phyloP scores from a whole-genome alignment of 495 filamentous ascomycete genomes.

The Neurospora sp. region DNA sequence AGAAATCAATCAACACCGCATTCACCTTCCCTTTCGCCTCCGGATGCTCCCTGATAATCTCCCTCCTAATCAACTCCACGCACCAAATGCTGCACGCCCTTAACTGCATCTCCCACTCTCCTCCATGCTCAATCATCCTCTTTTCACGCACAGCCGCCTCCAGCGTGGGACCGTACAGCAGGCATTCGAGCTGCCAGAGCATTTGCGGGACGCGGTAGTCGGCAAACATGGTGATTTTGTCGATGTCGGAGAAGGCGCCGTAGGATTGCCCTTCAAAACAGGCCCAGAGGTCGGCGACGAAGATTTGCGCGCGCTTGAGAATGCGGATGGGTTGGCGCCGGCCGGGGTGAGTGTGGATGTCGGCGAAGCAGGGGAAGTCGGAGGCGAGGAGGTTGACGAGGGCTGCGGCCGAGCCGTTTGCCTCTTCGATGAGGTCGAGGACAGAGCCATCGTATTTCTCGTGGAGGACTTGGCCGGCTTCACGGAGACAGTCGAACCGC shows the following conservation, averaged over 20 bases:
- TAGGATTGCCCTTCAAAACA: slow-evolving; percentile 74
- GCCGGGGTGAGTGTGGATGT: slow-evolving; percentile 63
- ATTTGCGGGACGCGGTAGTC: slow-evolving; percentile 97
- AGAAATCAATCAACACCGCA: slow-evolving; percentile 91
- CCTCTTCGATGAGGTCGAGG: slow-evolving; percentile 60
- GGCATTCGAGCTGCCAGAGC: slow-evolving; percentile 69
- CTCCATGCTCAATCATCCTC: slow-evolving; percentile 57
- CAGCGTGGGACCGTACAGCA: slow-evolving; percentile 73
- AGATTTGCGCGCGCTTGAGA: slow-evolving; percentile 89
- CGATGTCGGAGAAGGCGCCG: slow-evolving; percentile 83
- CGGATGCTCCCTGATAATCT: slow-evolving; percentile 66
- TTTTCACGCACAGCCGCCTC: slow-evolving; percentile 54
- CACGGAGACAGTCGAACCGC: slow-evolving; percentile 66
- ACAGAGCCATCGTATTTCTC: slow-evolving; percentile 76
- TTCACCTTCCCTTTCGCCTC: slow-evolving; percentile 53
- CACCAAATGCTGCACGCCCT: slow-evolving; percentile 86
- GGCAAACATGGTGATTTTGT: slow-evolving; percentile 96
- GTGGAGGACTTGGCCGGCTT: slow-evolving; percentile 76
- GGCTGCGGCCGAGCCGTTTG: slow-evolving; percentile 67
- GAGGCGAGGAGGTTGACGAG: slow-evolving; percentile 74
- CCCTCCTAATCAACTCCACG: slow-evolving; percentile 77
- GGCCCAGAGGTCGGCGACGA: slow-evolving; percentile 92
- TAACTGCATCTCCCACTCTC: slow-evolving; percentile 78
- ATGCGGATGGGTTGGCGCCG: slow-evolving; percentile 61
- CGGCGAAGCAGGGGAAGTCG: slow-evolving; percentile 78